Conservation (phyloP, 371 early-diverging fungal genomes). For the Syncephalis fuscata region DNA sequence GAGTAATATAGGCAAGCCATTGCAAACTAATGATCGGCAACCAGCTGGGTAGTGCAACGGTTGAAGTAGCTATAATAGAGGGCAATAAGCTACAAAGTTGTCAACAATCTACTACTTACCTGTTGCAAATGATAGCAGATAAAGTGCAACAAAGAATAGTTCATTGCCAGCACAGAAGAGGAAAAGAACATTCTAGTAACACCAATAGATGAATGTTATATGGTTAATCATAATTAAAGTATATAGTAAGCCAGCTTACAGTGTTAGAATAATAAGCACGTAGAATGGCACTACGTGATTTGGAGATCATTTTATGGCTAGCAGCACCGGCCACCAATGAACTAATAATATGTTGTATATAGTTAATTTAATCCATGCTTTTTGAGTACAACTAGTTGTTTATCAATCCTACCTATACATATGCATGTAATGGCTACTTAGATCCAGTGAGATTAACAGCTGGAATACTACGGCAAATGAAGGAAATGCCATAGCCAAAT, state of each 20-base stretch:
- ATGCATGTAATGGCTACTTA: slow-evolving; percentile 94
- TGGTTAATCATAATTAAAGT: too few relatives aligned
- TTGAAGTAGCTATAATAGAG: background rate
- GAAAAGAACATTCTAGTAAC: slow-evolving; percentile 57
- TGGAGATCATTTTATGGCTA: slow-evolving; percentile 73
- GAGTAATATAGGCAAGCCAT: slow-evolving; percentile 26
- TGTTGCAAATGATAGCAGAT: slow-evolving; percentile 34
- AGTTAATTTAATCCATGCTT: background rate
- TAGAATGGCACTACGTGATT: slow-evolving; percentile 51
- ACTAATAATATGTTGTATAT: slow-evolving; percentile 15
- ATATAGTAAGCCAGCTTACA: slow-evolving; percentile 16
- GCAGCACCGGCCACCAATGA: slow-evolving; percentile 71
- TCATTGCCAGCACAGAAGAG: slow-evolving; percentile 83
- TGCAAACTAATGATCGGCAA: background rate
- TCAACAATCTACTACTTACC: too few relatives aligned
- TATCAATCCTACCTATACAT: slow-evolving; percentile 67
- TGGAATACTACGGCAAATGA: slow-evolving; percentile 62
- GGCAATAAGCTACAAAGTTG: background rate
- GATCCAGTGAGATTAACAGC: slow-evolving; percentile 76
- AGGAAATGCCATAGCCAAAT: slow-evolving; percentile 53
- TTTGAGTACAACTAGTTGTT: background rate
- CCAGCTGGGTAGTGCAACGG: background rate
- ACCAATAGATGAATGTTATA: too few relatives aligned
- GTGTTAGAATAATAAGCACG: slow-evolving; percentile 82
- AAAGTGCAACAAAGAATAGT: slow-evolving; percentile 70